These are phyloP conservation scores for Hypholoma sublateritium DNA, from an alignment of 768 basidiomycete genomes.

Conservation along the genomic window DNA sequence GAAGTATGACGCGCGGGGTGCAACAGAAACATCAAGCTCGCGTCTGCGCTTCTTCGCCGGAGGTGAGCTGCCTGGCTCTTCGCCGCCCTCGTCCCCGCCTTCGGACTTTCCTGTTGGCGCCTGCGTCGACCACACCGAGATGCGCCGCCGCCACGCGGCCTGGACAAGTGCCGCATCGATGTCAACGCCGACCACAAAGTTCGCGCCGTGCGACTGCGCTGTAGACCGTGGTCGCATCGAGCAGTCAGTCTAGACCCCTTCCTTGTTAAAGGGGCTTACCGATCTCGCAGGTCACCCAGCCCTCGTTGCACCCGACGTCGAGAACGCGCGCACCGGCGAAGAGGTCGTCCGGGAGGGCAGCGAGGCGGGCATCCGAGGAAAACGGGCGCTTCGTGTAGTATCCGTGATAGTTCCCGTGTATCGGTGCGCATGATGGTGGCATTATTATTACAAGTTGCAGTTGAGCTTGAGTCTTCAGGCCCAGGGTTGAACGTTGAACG, in stretches of 20 bases:
- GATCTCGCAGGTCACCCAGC: constrained; percentile 84
- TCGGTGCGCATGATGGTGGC: constrained; percentile 19
- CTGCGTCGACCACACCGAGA: constrained; percentile 72
- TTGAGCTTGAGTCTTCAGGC: too few species aligned
- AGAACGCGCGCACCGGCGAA: constrained; percentile 63
- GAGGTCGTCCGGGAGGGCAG: constrained; percentile 52
- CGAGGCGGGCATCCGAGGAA: constrained; percentile 62
- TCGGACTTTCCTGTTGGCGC: constrained; percentile 27
- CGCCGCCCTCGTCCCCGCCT: not conserved
- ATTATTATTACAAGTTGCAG: not conserved
- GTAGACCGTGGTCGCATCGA: not conserved
- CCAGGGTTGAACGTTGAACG: too few species aligned
- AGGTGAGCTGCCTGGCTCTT: not conserved
- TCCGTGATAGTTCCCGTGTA: constrained; percentile 75
- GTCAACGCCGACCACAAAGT: constrained; percentile 79
- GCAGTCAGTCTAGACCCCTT: not conserved
- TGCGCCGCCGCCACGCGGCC: constrained; percentile 71
- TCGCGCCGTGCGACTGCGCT: constrained; percentile 68
- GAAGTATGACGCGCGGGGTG: constrained; percentile 48
- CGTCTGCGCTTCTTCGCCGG: constrained; percentile 25
- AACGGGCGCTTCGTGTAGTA: constrained; percentile 78
- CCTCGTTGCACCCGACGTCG: constrained; percentile 88
- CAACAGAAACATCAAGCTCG: not conserved
- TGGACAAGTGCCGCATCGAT: constrained; percentile 78
- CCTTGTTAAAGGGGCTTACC: constrained; percentile 39